phyloP scores from a whole-genome alignment of 495 filamentous ascomycete species.

The Talaromyces liani region DNA sequence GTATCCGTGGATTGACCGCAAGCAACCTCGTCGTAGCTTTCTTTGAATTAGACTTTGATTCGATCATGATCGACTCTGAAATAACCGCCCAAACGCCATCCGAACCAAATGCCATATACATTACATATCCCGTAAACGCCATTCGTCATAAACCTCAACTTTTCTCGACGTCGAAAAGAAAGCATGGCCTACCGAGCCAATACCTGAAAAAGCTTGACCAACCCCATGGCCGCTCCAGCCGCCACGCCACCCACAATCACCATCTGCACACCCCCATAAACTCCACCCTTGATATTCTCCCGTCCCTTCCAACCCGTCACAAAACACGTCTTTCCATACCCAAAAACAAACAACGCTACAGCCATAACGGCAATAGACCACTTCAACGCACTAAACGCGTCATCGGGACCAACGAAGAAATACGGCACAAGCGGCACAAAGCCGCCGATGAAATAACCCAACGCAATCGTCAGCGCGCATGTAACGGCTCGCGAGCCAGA shows the following conservation, averaged over 20 bases:
- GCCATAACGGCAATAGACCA: conserved; percentile 67
- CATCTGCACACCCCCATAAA: conserved; percentile 53
- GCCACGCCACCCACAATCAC: conserved; percentile 58
- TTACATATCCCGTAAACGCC: not conserved
- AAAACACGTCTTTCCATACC: conserved; percentile 61
- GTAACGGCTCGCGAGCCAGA: conserved; percentile 45
- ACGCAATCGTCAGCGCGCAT: conserved; percentile 57
- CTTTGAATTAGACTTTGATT: not conserved
- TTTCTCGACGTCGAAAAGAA: not conserved
- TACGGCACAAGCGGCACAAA: conserved; percentile 70
- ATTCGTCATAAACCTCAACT: not conserved
- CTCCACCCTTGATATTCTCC: conserved; percentile 31
- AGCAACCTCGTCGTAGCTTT: not conserved
- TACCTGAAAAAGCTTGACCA: conserved; percentile 50
- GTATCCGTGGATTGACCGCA: too few relatives aligned
- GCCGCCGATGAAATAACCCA: conserved; percentile 70
- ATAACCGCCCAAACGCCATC: not conserved
- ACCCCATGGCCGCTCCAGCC: conserved; percentile 56
- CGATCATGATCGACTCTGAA: not conserved
- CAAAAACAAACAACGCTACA: conserved; percentile 64
- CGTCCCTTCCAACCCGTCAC: conserved; percentile 30
- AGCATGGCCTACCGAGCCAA: conserved; percentile 15
- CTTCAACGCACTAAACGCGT: conserved; percentile 53
- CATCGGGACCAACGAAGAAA: conserved; percentile 52
- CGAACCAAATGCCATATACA: not conserved